Evolutionary conservation across 176 grass and related monocot genomes (phyloP).

Genomic region (Hordeum marinum): DNA sequence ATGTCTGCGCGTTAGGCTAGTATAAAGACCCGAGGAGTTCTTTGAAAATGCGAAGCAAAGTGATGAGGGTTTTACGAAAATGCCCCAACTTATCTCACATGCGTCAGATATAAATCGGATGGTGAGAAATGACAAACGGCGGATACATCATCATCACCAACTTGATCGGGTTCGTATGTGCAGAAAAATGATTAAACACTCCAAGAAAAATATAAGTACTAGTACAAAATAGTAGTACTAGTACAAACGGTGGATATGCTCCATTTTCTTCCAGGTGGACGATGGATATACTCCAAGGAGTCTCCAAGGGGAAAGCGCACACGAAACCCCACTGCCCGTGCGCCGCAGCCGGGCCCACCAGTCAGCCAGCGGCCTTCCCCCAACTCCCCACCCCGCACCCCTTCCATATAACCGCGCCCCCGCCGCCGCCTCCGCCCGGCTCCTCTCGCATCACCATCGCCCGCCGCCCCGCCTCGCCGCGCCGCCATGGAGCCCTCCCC

Average conservation of each 20-base stretch:
- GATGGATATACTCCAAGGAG: slow-evolving; percentile 3
- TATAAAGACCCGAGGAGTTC: too few species aligned
- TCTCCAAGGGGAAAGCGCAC: background rate
- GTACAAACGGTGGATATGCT: background rate
- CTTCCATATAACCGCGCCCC: background rate
- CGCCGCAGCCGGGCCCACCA: background rate
- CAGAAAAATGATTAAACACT: too few species aligned
- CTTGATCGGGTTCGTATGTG: too few species aligned
- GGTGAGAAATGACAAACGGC: too few species aligned
- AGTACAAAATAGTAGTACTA: too few species aligned
- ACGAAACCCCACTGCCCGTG: background rate
- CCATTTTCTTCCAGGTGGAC: background rate
- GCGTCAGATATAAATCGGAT: too few species aligned
- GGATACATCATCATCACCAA: too few species aligned
- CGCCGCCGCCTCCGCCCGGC: background rate
- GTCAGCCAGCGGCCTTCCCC: background rate
- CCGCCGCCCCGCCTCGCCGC: background rate
- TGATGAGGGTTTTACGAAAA: too few species aligned
- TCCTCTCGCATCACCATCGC: background rate
- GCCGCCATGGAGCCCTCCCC: slow-evolving; percentile 51
- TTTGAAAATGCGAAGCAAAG: too few species aligned
- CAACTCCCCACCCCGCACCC: background rate
- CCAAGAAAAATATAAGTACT: too few species aligned
- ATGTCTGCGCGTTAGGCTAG: too few species aligned
- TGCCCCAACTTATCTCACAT: too few species aligned